Evolutionary conservation across 1,284 basidiomycete genomes (phyloP), one percentile per base, ranked within the genome.

Genomic region (Taiwanofungus camphoratus): DNA sequence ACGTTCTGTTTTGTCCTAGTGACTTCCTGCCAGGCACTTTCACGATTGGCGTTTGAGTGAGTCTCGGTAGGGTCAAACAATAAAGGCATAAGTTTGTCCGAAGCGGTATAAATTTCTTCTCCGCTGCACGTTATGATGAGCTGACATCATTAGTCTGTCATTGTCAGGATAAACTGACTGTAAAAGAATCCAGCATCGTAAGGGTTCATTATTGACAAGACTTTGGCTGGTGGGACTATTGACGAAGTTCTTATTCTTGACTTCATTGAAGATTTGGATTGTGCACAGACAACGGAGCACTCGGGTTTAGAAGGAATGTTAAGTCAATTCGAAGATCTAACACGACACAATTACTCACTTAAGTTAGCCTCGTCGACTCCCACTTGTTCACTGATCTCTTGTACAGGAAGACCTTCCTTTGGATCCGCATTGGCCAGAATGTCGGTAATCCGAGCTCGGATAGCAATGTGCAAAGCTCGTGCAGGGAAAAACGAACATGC

Each of bases 401-500:
- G n/a, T 16, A 42, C 23, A 3, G 39, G 34, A n/a, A 49, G 22
- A 9, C 49, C 51, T 11, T 45, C 35, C 7, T 5, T 5, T 9
- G 34, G 36, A 19, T 46, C 50, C 12, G 35, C 46, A 11, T 42
- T 12, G 16, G 38, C 48, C 19, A 55, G 30, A 16, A 54, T 32
- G 23, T 54, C 50, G 13, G 50, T 33, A 15, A 54, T 38, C 9
- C 48, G 38, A 5, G 42, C 34, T 30, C 48, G 43, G 3, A 37
- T 34, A 2, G 44, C 51, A 23, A 50, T 48, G 26, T 46, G 48
- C 37, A 52, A 24, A 6, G 52, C 50, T 6, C 48, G 37, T 15
- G 50, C 31, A 24, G 45, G 36, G 36, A 41, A 42, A 36, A 32
- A 50, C 18, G 41, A 24, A 13, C 19, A 19, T 4, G 26, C 23